Percentiles rank a stretch among this genome's conserved stretches.
Evolutionary conservation across 2,329 filamentous ascomycete genomes (phyloP).

Genomic region (Colletotrichum theobromicola): DNA sequence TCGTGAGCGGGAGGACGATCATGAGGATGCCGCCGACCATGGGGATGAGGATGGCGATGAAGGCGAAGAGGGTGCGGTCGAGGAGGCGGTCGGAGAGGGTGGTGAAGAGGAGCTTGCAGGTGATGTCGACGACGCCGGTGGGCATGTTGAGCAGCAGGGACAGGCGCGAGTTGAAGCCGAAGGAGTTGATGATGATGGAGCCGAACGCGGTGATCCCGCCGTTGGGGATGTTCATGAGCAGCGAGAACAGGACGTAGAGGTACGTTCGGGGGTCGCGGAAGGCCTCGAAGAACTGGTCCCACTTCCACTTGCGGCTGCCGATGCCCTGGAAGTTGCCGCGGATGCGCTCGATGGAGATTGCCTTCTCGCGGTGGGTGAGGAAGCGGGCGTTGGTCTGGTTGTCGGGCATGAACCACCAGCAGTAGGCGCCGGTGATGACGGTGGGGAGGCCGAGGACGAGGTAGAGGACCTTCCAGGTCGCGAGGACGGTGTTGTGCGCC

Average conservation of each 20-base stretch:
- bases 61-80: conserved; percentile 28
- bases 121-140: conserved; percentile 21
- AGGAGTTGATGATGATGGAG: conserved; percentile 23
- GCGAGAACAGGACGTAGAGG: conserved; percentile 54
- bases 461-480: conserved; percentile 28
- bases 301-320: conserved; percentile 53
- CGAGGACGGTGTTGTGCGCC: conserved; percentile 6
- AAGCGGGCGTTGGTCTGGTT: conserved; percentile 64
- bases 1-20: conserved; percentile 26
- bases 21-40: conserved; percentile 32
- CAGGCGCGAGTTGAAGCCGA: conserved; percentile 20
- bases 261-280: conserved; percentile 56
- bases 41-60: conserved; percentile 29
- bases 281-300: conserved; percentile 49
- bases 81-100: conserved; percentile 28
- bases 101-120: conserved; percentile 28
- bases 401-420: conserved; percentile 50
- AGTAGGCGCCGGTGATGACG: conserved; percentile 22
- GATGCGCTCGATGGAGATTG: conserved; percentile 54
- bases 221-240: conserved; percentile 27
- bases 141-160: conserved; percentile 24
- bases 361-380: conserved; percentile 57
- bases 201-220: conserved; percentile 25
- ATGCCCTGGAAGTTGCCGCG: conserved; percentile 54
- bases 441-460: conserved; percentile 33